A percentile compares a stretch with the other conserved stretches of the same genome.
These are phyloP conservation scores for Keithomyces neogunnii DNA, from an alignment of 2,329 filamentous ascomycete genomes.

Conservation along the genomic window DNA sequence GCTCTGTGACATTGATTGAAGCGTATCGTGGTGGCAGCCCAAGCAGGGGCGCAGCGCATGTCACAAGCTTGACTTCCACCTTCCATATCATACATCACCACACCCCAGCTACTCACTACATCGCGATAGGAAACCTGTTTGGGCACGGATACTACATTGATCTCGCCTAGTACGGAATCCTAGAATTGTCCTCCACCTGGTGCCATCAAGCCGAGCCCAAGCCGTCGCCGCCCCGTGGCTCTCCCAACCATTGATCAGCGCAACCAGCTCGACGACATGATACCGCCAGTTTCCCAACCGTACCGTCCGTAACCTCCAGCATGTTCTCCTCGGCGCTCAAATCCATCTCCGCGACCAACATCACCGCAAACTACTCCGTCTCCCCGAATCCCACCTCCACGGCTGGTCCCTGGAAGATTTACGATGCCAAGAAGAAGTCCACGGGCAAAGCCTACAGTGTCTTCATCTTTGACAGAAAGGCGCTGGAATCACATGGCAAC, in stretches of 20 bases:
- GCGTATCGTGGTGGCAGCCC: too few relatives aligned
- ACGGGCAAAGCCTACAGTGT: conserved; percentile 83
- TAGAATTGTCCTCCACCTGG: not conserved
- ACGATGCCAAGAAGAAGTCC: conserved; percentile 94
- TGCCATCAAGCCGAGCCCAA: not conserved
- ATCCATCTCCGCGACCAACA: conserved; percentile 84
- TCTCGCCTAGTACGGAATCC: not conserved
- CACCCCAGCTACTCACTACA: too few relatives aligned
- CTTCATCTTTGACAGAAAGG: conserved; percentile 90
- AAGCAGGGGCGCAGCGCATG: too few relatives aligned
- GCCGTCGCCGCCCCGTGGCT: not conserved
- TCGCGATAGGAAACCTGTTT: not conserved
- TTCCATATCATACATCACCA: too few relatives aligned
- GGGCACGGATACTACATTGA: not conserved
- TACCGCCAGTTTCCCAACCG: conserved; percentile 12
- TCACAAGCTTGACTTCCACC: too few relatives aligned
- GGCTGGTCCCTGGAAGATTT: conserved; percentile 93
- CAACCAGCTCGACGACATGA: conserved; percentile 15
- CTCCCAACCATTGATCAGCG: not conserved
- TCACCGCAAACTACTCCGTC: conserved; percentile 83
- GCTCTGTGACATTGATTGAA: not conserved
- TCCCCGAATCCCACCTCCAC: conserved; percentile 66
- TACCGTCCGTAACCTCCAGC: conserved; percentile 15
- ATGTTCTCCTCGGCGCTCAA: conserved; percentile 96
- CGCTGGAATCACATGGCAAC: conserved; percentile 53